Percentiles rank a stretch among this genome's conserved stretches.
These are phyloP conservation scores for Urostyla sp. DNA, from an alignment of 73 alveolate species.

Conservation along the genomic window DNA sequence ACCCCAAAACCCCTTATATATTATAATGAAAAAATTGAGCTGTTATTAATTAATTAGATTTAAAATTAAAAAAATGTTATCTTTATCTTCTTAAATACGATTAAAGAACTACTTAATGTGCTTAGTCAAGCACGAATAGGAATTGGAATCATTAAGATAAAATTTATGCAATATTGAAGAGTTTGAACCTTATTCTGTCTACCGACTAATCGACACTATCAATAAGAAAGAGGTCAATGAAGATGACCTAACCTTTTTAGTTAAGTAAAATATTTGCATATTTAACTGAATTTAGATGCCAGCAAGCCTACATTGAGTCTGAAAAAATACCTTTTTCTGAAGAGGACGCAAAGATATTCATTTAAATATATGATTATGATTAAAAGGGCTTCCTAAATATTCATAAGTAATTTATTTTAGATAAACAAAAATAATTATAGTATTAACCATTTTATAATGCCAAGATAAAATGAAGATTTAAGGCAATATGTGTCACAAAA, in stretches of 20 bases:
- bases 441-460: constrained; percentile 40
- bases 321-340: not conserved
- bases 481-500: constrained; percentile 34
- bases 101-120: constrained; percentile 21
- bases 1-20: no score
- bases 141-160: constrained; percentile 14
- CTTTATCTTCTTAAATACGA: constrained; percentile 31
- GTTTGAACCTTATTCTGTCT: constrained; percentile 53
- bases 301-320: not conserved
- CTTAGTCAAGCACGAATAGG: constrained; percentile 36
- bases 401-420: constrained; percentile 22
- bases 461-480: constrained; percentile 11
- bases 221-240: constrained; percentile 18
- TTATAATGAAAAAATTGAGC: no score
- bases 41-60: no score
- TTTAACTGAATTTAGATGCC: not conserved
- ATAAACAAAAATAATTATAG: not conserved
- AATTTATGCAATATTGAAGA: not conserved
- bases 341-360: constrained; percentile 24
- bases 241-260: constrained; percentile 23
- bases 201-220: constrained; percentile 44
- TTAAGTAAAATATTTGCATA: not conserved
- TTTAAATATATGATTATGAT: constrained; percentile 10
- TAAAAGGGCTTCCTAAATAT: constrained; percentile 30
- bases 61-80: constrained; percentile 44